Percentiles rank a stretch among this genome's conserved stretches.
Conservation (phyloP, 1,284 basidiomycete genomes). For the Boletus smithii region DNA sequence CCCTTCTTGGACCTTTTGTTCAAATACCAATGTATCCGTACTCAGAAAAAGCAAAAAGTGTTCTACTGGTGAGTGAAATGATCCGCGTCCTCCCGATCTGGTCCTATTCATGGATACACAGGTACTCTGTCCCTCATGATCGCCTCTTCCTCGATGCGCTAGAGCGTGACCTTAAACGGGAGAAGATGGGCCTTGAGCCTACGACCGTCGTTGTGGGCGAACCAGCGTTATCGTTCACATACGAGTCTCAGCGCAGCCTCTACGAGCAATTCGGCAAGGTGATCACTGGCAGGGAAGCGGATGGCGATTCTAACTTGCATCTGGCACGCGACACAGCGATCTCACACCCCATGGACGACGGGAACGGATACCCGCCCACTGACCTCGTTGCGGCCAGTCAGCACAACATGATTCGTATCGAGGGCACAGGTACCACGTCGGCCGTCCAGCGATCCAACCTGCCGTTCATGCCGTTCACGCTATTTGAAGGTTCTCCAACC, state of each 20-base stretch:
- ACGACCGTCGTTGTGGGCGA: slow-evolving; percentile 77
- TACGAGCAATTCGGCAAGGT: slow-evolving; percentile 81
- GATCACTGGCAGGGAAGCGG: slow-evolving; percentile 43
- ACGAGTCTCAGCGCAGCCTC: slow-evolving; percentile 79
- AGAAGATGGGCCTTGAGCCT: slow-evolving; percentile 82
- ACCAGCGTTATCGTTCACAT: slow-evolving; percentile 78
- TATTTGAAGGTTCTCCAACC: slow-evolving; percentile 76
- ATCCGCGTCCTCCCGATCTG: not conserved
- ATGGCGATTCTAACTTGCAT: slow-evolving; percentile 45
- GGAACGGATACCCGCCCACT: slow-evolving; percentile 6
- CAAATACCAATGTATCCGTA: slow-evolving; percentile 92
- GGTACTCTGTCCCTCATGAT: slow-evolving; percentile 87
- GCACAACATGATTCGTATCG: slow-evolving; percentile 29
- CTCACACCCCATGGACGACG: slow-evolving; percentile 13
- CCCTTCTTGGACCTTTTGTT: slow-evolving; percentile 89
- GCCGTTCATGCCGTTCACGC: slow-evolving; percentile 66
- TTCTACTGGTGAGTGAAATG: slow-evolving; percentile 76
- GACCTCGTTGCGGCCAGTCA: not conserved
- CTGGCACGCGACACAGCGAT: slow-evolving; percentile 40
- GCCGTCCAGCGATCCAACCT: slow-evolving; percentile 37
- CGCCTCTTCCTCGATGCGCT: slow-evolving; percentile 93
- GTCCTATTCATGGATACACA: slow-evolving; percentile 38
- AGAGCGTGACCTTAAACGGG: slow-evolving; percentile 88
- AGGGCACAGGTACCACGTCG: slow-evolving; percentile 23
- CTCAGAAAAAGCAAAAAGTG: slow-evolving; percentile 94